These are phyloP conservation scores for Penicillium olsonii DNA, from an alignment of 2,329 filamentous ascomycete genomes.

Conservation along the genomic window DNA sequence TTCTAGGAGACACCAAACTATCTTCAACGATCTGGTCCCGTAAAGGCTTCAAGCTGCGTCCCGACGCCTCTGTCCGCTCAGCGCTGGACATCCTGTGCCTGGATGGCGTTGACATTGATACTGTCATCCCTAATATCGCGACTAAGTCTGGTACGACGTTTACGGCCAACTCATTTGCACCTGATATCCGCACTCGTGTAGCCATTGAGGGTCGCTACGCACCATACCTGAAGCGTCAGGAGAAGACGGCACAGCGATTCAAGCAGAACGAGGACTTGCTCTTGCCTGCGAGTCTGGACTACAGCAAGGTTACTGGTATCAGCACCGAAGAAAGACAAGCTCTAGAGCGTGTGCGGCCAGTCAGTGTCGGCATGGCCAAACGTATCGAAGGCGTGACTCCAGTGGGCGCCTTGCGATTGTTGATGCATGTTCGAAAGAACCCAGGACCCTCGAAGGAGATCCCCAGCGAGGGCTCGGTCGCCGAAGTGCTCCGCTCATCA, in stretches of 20 bases:
- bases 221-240: constrained; percentile 78
- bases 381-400: constrained; percentile 74
- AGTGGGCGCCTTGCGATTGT: constrained; percentile 45
- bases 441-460: constrained; percentile 18
- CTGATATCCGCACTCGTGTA: constrained; percentile 67
- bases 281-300: constrained; percentile 75
- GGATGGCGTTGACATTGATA: constrained; percentile 58
- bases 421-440: constrained; percentile 43
- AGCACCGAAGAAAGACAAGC: constrained; percentile 76
- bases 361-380: constrained; percentile 84
- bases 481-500: constrained; percentile 15
- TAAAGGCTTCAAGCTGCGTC: constrained; percentile 68
- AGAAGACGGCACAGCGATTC: constrained; percentile 65
- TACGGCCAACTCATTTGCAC: constrained; percentile 53
- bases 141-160: constrained; percentile 31
- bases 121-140: constrained; percentile 58
- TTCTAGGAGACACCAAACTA: constrained; percentile 61
- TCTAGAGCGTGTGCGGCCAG: constrained; percentile 70
- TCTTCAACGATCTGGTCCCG: constrained; percentile 67
- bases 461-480: constrained; percentile 11
- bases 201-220: constrained; percentile 82
- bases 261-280: constrained; percentile 73
- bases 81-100: constrained; percentile 80
- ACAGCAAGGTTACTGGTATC: constrained; percentile 70
- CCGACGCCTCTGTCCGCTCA: constrained; percentile 66